These are phyloP conservation scores for Podaxis sp. DNA, from an alignment of 768 basidiomycete genomes.

Conservation along the genomic window DNA sequence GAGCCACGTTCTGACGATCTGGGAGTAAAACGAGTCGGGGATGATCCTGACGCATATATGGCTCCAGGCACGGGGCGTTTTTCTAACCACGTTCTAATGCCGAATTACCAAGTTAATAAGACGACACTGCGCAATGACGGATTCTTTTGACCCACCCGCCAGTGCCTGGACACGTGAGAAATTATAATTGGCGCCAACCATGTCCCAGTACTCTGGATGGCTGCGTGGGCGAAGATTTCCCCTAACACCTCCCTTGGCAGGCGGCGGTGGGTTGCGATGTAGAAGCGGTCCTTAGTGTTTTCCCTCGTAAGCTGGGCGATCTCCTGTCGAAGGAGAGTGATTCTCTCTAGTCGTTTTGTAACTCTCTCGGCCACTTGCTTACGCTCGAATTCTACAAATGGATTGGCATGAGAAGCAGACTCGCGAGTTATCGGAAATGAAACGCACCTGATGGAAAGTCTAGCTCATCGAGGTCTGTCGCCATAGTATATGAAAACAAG, in stretches of 20 bases:
- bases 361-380: constrained; percentile 4
- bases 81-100: constrained; percentile 8
- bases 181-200: constrained; percentile 16
- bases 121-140: neutral
- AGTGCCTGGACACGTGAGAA: constrained; percentile 15
- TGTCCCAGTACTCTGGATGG: neutral
- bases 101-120: neutral
- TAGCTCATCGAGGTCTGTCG: neutral
- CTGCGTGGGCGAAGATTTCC: constrained; percentile 13
- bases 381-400: constrained; percentile 9
- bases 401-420: constrained; percentile 5
- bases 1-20: constrained; percentile 8
- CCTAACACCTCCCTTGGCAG: constrained; percentile 14
- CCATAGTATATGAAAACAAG: neutral
- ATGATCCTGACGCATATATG: constrained; percentile 12
- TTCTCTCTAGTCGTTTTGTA: constrained; percentile 1
- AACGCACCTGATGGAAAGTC: constrained; percentile 7
- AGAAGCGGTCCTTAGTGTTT: constrained; percentile 15
- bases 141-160: constrained; percentile 13
- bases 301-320: constrained; percentile 11
- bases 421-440: constrained; percentile 10
- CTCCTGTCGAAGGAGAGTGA: constrained; percentile 10
- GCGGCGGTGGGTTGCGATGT: constrained; percentile 14
- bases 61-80: constrained; percentile 9
- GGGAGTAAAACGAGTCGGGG: constrained; percentile 2